Conservation (phyloP, 75 land plant genomes). For the Adiantum capillusveneris region DNA sequence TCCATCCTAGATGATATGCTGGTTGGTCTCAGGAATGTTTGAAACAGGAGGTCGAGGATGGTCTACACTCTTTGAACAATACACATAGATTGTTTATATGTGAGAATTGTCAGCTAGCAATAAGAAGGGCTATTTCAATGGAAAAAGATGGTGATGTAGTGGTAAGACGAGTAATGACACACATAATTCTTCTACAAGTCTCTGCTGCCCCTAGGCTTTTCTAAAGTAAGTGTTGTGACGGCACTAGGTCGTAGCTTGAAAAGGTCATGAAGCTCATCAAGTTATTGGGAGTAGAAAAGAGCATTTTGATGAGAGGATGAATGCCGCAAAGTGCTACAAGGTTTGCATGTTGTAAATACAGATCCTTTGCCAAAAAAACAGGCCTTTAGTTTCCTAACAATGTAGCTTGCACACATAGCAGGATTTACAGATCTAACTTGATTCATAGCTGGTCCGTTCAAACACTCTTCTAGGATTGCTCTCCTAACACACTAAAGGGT, state of each 20-base stretch:
- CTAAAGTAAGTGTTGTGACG: neutral
- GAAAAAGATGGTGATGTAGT: conserved; percentile 98
- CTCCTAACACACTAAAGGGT: too few relatives aligned
- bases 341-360: conserved; percentile 41
- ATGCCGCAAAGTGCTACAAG: conserved; percentile 86
- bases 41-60: conserved; percentile 64
- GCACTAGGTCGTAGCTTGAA: conserved; percentile 80
- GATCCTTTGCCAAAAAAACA: too few relatives aligned
- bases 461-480: too few relatives aligned
- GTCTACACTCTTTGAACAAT: conserved; percentile 80
- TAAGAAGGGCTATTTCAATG: conserved; percentile 91
- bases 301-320: conserved; percentile 90
- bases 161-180: conserved; percentile 39
- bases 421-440: too few relatives aligned
- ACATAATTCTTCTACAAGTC: too few relatives aligned
- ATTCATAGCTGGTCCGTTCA: too few relatives aligned
- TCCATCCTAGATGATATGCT: conserved; percentile 88
- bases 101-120: conserved; percentile 79
- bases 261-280: conserved; percentile 88
- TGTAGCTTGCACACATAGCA: too few relatives aligned
- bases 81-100: conserved; percentile 77
- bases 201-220: too few relatives aligned
- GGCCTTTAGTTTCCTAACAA: too few relatives aligned
- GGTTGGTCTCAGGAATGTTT: conserved; percentile 91
- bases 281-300: conserved; percentile 73